phyloP scores from a whole-genome alignment of 108 stramenopile genomes.

The Skeletonema grethae region DNA sequence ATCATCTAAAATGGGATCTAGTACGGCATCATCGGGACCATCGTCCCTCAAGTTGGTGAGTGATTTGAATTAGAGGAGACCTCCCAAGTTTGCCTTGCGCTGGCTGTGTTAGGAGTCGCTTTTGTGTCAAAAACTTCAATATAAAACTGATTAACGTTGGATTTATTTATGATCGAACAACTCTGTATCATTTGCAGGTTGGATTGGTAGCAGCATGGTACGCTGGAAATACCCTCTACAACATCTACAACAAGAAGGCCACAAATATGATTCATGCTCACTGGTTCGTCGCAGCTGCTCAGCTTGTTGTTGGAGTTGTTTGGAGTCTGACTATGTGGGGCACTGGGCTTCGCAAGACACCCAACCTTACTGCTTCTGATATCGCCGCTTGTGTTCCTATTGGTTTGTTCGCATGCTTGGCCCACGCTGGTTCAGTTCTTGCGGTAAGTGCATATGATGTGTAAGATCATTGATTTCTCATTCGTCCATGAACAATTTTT shows the following conservation, averaged over 20 bases:
- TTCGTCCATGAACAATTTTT: too few relatives aligned
- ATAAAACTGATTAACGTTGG: too few relatives aligned
- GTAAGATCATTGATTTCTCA: neutral
- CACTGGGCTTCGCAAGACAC: constrained; percentile 76
- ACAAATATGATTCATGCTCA: constrained; percentile 88
- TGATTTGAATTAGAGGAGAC: neutral
- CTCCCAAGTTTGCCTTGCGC: neutral
- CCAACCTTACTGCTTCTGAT: constrained; percentile 71
- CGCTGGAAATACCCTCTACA: constrained; percentile 89
- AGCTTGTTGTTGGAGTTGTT: constrained; percentile 76
- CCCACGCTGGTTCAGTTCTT: constrained; percentile 83
- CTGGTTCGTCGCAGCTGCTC: constrained; percentile 85
- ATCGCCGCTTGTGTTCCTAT: constrained; percentile 82
- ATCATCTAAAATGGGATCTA: neutral
- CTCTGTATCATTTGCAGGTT: constrained; percentile 38
- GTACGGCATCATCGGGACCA: constrained; percentile 12
- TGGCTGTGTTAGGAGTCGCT: neutral
- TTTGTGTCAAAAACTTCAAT: neutral
- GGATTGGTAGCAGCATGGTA: constrained; percentile 81
- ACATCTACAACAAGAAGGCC: constrained; percentile 88
- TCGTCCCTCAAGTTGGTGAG: constrained; percentile 16
- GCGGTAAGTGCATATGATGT: constrained; percentile 40
- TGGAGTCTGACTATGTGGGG: constrained; percentile 78
- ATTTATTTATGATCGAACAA: too few relatives aligned
- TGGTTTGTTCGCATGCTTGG: constrained; percentile 75